Conservation (phyloP, 352 stramenopile genomes). For the Phytophthora rubi region DNA sequence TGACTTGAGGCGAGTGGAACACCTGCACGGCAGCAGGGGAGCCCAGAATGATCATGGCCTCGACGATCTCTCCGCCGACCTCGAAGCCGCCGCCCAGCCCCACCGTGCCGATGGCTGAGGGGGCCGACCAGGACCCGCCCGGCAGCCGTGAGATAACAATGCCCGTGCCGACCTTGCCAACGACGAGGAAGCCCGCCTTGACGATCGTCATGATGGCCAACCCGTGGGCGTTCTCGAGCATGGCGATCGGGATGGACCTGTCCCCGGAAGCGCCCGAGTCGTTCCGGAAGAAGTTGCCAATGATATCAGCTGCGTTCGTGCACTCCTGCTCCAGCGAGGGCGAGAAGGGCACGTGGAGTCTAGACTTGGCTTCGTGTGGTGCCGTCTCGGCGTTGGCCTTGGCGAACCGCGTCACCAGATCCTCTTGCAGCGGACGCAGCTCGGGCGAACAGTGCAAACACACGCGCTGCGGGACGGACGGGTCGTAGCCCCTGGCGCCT, state of each 20-base stretch:
- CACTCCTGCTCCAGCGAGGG: conserved; percentile 63
- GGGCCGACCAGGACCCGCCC: conserved; percentile 85
- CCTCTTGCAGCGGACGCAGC: conserved; percentile 54
- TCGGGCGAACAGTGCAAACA: conserved; percentile 60
- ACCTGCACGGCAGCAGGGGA: conserved; percentile 85
- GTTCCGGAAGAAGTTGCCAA: conserved; percentile 72
- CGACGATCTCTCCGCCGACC: conserved; percentile 89
- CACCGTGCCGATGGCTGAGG: conserved; percentile 87
- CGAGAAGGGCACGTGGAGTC: conserved; percentile 64
- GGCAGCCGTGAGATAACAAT: conserved; percentile 82
- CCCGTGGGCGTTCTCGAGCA: conserved; percentile 60
- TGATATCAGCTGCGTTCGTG: conserved; percentile 66
- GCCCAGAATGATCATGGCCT: conserved; percentile 93
- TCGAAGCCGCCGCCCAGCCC: conserved; percentile 83
- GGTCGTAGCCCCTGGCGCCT: conserved; percentile 57
- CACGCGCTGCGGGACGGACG: conserved; percentile 59
- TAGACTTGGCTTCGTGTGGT: conserved; percentile 45
- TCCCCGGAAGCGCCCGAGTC: conserved; percentile 55
- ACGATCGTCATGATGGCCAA: conserved; percentile 65
- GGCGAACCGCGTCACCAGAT: conserved; percentile 54
- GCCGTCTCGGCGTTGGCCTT: conserved; percentile 50
- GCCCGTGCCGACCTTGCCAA: conserved; percentile 67
- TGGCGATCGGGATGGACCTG: conserved; percentile 50
- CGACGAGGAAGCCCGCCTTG: conserved; percentile 62
- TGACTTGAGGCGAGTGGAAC: conserved; percentile 81